These are phyloP conservation scores for Papiliotrema nemorosa DNA, from an alignment of 1,284 basidiomycete genomes.

Conservation along the genomic window DNA sequence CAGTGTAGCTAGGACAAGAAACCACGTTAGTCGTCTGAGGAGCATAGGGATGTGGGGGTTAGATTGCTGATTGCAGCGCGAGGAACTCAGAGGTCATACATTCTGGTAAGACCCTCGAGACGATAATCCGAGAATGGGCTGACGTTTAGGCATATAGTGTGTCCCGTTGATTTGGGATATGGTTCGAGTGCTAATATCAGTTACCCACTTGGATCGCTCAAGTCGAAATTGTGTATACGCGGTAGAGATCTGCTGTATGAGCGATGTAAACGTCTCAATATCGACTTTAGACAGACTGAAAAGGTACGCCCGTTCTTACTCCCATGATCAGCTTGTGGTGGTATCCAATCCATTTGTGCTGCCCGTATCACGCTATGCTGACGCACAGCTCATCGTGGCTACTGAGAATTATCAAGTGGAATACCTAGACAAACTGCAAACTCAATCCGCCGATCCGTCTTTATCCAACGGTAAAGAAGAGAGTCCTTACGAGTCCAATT, in stretches of 20 bases:
- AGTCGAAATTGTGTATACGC: conserved; percentile 80
- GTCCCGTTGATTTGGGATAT: conserved; percentile 1
- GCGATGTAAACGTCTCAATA: conserved; percentile 62
- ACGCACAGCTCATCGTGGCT: conserved; percentile 66
- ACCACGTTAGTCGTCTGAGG: conserved; percentile 60
- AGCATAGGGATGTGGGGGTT: not conserved
- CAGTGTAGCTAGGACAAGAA: conserved; percentile 62
- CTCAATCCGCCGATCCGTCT: conserved; percentile 56
- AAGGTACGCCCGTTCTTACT: conserved; percentile 57
- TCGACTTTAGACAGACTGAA: conserved; percentile 71
- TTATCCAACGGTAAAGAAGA: conserved; percentile 13
- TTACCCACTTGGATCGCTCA: conserved; percentile 80
- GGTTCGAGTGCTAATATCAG: conserved; percentile 57
- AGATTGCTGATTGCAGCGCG: conserved; percentile 57
- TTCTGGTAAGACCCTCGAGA: conserved; percentile 57
- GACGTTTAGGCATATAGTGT: conserved; percentile 21
- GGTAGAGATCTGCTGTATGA: conserved; percentile 83
- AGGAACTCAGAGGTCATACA: conserved; percentile 96
- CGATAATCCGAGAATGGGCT: not conserved
- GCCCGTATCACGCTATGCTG: not conserved
- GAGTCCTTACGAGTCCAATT: conserved; percentile 17
- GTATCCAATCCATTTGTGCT: not conserved
- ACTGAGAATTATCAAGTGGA: conserved; percentile 57
- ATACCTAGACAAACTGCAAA: conserved; percentile 68
- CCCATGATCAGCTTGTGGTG: not conserved